Conservation (phyloP, 768 basidiomycete genomes). For the Strobilomyces confusus region DNA sequence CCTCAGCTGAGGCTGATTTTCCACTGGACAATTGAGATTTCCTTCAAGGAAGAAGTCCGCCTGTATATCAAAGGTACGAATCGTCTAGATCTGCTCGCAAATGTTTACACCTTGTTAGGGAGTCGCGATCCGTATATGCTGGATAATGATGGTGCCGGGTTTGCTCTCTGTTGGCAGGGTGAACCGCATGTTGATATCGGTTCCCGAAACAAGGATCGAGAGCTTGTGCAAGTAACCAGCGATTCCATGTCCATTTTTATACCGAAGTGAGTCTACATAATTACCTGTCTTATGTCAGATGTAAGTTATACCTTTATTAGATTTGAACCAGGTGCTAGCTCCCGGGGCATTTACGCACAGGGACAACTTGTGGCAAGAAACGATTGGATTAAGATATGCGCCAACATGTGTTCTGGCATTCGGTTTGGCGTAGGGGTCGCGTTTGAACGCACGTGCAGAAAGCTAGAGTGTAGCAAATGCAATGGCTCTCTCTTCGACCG, state of each 20-base stretch:
- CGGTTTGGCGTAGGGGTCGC: constrained; percentile 82
- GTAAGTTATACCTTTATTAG: constrained; percentile 11
- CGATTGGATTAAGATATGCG: constrained; percentile 67
- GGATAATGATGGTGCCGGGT: constrained; percentile 73
- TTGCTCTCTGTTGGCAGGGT: constrained; percentile 82
- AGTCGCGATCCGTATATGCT: constrained; percentile 77
- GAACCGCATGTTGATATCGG: constrained; percentile 67
- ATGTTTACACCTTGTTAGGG: constrained; percentile 43
- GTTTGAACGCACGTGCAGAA: constrained; percentile 75
- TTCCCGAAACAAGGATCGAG: constrained; percentile 63
- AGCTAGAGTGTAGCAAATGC: constrained; percentile 61
- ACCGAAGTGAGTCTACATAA: constrained; percentile 62
- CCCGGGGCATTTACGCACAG: constrained; percentile 15
- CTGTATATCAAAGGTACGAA: constrained; percentile 79
- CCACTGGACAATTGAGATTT: constrained; percentile 73
- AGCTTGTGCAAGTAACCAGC: constrained; percentile 79
- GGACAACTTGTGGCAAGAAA: constrained; percentile 20
- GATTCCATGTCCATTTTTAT: constrained; percentile 79
- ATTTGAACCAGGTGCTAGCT: constrained; percentile 15
- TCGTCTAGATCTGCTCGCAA: not conserved
- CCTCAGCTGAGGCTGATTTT: constrained; percentile 67
- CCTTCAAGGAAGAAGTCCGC: constrained; percentile 69
- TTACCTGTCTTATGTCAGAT: not conserved
- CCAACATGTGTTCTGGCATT: constrained; percentile 79
- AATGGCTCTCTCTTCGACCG: constrained; percentile 62